Evolutionary conservation across 129 eudicot genomes (phyloP).

Genomic region (Apium graveolens): DNA sequence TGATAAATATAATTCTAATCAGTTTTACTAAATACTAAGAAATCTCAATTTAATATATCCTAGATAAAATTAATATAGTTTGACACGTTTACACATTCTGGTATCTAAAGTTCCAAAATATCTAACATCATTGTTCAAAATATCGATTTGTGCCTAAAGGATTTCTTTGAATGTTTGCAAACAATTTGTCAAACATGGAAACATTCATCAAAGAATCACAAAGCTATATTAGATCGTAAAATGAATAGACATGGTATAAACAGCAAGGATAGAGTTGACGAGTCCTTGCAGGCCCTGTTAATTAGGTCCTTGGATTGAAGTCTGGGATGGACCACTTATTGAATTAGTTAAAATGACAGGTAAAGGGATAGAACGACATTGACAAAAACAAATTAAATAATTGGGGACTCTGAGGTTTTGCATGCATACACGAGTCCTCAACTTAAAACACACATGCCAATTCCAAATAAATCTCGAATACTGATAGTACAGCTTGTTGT

Average conservation of each 20-base stretch:
- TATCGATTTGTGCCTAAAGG: no score
- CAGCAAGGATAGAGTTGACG: background rate
- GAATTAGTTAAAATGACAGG: background rate
- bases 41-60: no score
- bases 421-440: background rate
- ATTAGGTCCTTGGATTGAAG: background rate
- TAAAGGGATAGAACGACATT: background rate
- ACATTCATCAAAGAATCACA: background rate
- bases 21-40: no score
- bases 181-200: no score
- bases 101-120: no score
- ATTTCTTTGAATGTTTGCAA: no score
- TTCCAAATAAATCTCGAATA: background rate
- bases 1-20: no score
- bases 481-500: background rate
- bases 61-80: no score
- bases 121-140: no score
- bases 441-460: background rate
- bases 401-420: background rate
- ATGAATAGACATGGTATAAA: background rate
- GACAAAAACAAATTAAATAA: background rate
- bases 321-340: background rate
- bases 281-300: background rate
- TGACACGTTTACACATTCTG: no score
- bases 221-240: background rate